Evolutionary conservation across 139 green algal species (phyloP).

Genomic region (Spirogloea muscicola): DNA sequence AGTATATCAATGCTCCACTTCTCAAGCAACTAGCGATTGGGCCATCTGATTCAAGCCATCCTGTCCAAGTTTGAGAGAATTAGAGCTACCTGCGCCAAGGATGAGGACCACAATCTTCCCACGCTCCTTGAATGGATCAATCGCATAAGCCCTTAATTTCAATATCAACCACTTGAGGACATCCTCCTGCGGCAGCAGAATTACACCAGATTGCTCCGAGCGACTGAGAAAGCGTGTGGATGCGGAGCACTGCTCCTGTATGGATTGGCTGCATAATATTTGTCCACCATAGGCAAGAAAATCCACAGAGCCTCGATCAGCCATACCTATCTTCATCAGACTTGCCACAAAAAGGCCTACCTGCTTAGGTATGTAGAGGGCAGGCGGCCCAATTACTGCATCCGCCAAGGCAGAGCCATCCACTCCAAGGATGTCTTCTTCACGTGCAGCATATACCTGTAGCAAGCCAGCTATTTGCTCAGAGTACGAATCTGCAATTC

Average conservation of each 20-base stretch:
- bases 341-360: not conserved
- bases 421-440: slow-evolving; percentile 17
- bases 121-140: not conserved
- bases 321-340: not conserved
- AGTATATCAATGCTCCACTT: too few species aligned
- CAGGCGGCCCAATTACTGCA: slow-evolving; percentile 21
- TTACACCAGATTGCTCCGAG: not conserved
- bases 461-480: not conserved
- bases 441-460: slow-evolving; percentile 32
- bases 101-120: slow-evolving; percentile 11
- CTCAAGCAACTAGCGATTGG: too few species aligned
- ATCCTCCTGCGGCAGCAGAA: not conserved
- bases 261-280: not conserved
- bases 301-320: not conserved
- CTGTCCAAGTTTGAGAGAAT: too few species aligned
- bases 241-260: not conserved
- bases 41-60: too few species aligned
- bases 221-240: not conserved
- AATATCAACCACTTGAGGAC: not conserved
- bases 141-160: not conserved
- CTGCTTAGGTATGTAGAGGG: slow-evolving; percentile 28
- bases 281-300: not conserved
- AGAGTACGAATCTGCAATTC: not conserved
- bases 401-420: slow-evolving; percentile 13
- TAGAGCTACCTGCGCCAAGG: slow-evolving; percentile 18